A percentile compares a stretch with the other conserved stretches of the same genome.
Evolutionary conservation across 2,329 filamentous ascomycete species (phyloP).

Genomic region (Colletotrichum eremochloae): DNA sequence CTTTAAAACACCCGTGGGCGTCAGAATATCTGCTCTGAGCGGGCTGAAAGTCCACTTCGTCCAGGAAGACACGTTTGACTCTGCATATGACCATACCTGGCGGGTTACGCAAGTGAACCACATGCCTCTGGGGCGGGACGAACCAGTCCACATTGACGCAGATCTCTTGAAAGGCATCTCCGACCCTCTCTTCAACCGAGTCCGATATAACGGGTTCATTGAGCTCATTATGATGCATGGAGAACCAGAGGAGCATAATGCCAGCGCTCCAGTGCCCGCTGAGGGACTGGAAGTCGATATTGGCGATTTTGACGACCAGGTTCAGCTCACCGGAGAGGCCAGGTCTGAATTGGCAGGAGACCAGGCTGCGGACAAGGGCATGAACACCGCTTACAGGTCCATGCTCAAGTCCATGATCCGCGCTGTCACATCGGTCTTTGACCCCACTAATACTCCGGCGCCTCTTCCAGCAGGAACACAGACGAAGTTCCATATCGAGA

Average conservation of each 20-base stretch:
- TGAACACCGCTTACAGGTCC: constrained; percentile 53
- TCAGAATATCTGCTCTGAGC: constrained; percentile 58
- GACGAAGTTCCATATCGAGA: constrained; percentile 57
- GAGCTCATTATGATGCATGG: constrained; percentile 77
- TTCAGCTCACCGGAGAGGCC: constrained; percentile 35
- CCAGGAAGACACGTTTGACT: constrained; percentile 65
- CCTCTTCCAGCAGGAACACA: constrained; percentile 46
- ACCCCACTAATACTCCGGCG: constrained; percentile 50
- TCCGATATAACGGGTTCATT: constrained; percentile 79
- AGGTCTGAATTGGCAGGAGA: constrained; percentile 43
- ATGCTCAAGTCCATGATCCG: constrained; percentile 62
- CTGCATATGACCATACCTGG: constrained; percentile 64
- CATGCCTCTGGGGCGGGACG: constrained; percentile 85
- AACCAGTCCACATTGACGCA: constrained; percentile 84
- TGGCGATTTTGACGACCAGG: constrained; percentile 39
- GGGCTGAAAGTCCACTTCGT: constrained; percentile 76
- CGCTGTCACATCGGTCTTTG: constrained; percentile 61
- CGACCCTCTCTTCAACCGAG: constrained; percentile 86
- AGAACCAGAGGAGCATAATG: constrained; percentile 46
- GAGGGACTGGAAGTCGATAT: constrained; percentile 32
- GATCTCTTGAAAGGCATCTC: constrained; percentile 81
- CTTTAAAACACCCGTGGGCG: constrained; percentile 44
- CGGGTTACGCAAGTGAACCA: constrained; percentile 86
- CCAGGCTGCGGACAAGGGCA: constrained; percentile 38
- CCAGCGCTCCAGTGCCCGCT: constrained; percentile 42